Evolutionary conservation across 148 eudicot genomes (phyloP).

Genomic region (Amaranthus cruentus): DNA sequence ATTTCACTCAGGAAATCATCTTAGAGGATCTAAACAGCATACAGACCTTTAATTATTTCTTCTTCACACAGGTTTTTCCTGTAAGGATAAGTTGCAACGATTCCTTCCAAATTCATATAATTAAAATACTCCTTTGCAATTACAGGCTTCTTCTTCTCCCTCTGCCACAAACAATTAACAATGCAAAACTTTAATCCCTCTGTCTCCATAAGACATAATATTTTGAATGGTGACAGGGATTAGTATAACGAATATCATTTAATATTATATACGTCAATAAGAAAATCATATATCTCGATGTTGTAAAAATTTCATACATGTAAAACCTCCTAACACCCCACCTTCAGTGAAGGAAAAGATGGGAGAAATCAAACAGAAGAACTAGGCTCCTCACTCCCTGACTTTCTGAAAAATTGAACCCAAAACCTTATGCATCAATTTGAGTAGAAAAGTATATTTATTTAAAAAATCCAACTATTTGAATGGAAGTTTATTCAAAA

Average conservation of each 20-base stretch:
- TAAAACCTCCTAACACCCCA: background rate
- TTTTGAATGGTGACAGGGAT: background rate
- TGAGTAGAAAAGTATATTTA: background rate
- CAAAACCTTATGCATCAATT: too few relatives aligned
- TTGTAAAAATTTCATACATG: background rate
- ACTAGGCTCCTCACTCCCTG: too few relatives aligned
- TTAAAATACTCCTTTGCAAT: constrained; percentile 91
- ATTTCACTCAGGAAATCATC: background rate
- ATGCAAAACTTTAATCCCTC: constrained; percentile 15
- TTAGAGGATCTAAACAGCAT: constrained; percentile 7
- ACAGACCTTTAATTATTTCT: constrained; percentile 65
- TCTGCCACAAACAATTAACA: too few relatives aligned
- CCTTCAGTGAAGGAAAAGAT: background rate
- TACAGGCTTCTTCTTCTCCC: constrained; percentile 76
- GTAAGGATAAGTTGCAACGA: constrained; percentile 80
- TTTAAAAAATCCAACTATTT: background rate
- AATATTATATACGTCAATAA: background rate
- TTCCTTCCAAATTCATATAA: constrained; percentile 78
- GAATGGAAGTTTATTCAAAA: background rate
- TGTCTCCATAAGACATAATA: constrained; percentile 28
- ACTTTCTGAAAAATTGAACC: too few relatives aligned
- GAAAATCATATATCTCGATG: background rate
- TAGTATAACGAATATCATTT: background rate
- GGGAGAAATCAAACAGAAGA: too few relatives aligned
- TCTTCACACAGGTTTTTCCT: constrained; percentile 67